Conservation (phyloP, 2,329 filamentous ascomycete genomes). For the Ceratocystis eucalypticola region DNA sequence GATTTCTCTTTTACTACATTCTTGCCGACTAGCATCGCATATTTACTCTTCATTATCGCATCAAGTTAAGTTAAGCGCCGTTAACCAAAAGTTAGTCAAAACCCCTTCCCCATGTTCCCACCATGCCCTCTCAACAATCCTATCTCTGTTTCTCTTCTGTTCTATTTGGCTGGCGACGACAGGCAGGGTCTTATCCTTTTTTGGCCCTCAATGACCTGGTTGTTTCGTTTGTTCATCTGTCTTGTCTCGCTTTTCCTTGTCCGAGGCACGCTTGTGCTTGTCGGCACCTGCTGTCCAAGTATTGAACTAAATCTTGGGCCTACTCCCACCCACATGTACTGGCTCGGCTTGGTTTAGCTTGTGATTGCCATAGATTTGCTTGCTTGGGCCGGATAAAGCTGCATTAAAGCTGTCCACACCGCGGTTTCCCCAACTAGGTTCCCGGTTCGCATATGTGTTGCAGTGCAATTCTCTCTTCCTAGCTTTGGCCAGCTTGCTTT, state of each 20-base stretch:
- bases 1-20: background rate
- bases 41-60: background rate
- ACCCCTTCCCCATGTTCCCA: background rate
- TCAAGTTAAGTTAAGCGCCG: background rate
- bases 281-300: background rate
- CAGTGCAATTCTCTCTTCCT: background rate
- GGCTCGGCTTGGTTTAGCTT: constrained; percentile 5
- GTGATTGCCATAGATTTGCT: background rate
- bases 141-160: background rate
- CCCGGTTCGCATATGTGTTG: background rate
- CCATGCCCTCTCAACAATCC: background rate
- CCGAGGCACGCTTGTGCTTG: background rate
- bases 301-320: too few species aligned
- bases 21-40: background rate
- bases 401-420: background rate
- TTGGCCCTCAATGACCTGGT: background rate
- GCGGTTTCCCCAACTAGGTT: constrained; percentile 16
- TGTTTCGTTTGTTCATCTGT: background rate
- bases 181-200: too few species aligned
- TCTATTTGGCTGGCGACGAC: background rate
- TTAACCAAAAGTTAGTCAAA: background rate
- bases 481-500: background rate
- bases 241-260: background rate
- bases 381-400: background rate
- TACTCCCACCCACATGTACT: background rate